Base-by-base conservation (phyloP, 176 grass and related monocot species). In the Oryza glaberrima region DNA sequence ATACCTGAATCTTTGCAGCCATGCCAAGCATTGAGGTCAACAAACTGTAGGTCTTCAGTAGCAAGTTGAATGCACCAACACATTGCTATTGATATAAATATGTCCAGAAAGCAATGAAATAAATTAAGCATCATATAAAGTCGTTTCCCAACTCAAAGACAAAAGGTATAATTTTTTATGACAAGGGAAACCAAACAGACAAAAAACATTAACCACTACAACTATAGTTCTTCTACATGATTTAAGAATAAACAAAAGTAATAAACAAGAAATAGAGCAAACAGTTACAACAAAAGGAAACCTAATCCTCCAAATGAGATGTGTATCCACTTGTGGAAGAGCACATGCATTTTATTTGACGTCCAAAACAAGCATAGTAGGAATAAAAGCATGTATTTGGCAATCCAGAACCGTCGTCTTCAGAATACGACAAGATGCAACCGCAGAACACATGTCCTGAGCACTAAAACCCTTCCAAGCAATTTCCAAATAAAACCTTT, bases 11-110 rank as follows among this genome's bases (percentile, higher is more conserved):
- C 12, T 12, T 8, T 20, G 11, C 35, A 47, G 10, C 9, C 46
- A 68, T 74, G 10, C 46, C 17, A 78, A 72, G 11, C 44, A 52
- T 72, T 54, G 12, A 15, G 35, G n/a, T 64, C 9, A 36, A 45
- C 10, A 64, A 54, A 73, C 22, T 56, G 13, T 79, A 23, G 23
- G 60, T 23, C 30, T 16, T 78, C 32, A 36, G 32, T 16, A 6
- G 15, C 36, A 77, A 2, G 56, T 3, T 4, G 3, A 58, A 26
- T 77, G 23, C 54, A 74, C 19, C 32, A 12, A 6, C 11, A 11
- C 26, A 83, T 49, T 74, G 70, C 7, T 66, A 9, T 51, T 83
- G 38, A 9, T 65, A 75, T 11, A 73, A 73, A 65, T 35, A 16
- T 2, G 17, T 19, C 34, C 16, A 15, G 26, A 65, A 32, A 73